Evolutionary conservation across 805 yeast species (phyloP), one percentile per base, ranked within the genome.

Genomic region (Phaffomyces thermotolerans): DNA sequence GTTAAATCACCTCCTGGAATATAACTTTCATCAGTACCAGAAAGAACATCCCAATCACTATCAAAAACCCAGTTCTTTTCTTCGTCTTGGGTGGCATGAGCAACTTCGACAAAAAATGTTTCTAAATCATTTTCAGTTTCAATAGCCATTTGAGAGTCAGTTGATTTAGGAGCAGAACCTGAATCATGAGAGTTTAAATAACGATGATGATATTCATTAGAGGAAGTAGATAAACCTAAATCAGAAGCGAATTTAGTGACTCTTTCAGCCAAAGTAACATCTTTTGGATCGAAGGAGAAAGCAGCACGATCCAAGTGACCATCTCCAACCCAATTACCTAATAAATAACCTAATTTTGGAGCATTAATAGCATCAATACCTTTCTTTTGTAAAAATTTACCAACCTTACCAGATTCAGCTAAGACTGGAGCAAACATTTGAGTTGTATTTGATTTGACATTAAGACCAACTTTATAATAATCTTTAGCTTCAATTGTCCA

Each of bases 401-500:
- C 57, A 15, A 71, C 52, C 20, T 50, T 48, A n/a, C 63, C 64
- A 38, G 59, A 57, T 41, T 71, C 71, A 20, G 40, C 36, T 12
- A 59, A 47, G 4, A 68, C 57, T 27, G 77, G 76, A 43, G 52
- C 50, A 42, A 62, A 59, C 20, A 63, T 43, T 54, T 68, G 67
- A 38, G 47, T 48, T 10, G 75, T 58, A 25, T 56, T 52, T 22
- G 49, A 48, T 33, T 65, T 60, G 38, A 66, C 65, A 33, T 52
- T 44, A 15, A 52, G 42, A 29, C 52, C 56, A 17, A 72, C 35
- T 14, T 49, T 42, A 34, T 57, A 52, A 34, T 60, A 54, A 50
- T 71, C 68, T 39, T 63, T 53, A 12, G 72, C 72, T 53, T 70
- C 71, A 34, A 69, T 40, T 41, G 58, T 57, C 70, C 71, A 72